Conservation (phyloP, 1,139 yeast genomes). For the Yamadazyma siamensis region DNA sequence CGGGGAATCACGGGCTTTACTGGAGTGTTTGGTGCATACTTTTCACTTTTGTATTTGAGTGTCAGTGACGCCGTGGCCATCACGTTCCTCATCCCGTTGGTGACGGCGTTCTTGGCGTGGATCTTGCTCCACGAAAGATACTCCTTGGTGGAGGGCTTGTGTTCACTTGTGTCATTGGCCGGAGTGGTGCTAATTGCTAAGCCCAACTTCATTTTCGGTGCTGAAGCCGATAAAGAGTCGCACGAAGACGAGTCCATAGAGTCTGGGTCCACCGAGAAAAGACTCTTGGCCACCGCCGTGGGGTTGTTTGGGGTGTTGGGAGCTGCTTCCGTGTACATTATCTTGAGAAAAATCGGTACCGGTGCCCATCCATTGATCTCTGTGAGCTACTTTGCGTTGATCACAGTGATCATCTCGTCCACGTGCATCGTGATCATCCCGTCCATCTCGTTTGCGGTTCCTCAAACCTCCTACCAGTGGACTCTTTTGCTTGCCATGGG, state of each 20-base stretch:
- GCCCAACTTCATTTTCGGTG: conserved; percentile 70
- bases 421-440: conserved; percentile 56
- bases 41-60: conserved; percentile 67
- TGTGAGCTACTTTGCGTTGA: conserved; percentile 71
- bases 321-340: conserved; percentile 67
- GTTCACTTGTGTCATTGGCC: conserved; percentile 62
- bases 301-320: conserved; percentile 72
- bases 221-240: conserved; percentile 27
- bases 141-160: conserved; percentile 61
- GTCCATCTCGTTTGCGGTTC: conserved; percentile 56
- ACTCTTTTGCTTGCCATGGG: conserved; percentile 58
- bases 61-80: conserved; percentile 76
- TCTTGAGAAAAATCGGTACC: conserved; percentile 71
- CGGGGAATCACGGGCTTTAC: conserved; percentile 76
- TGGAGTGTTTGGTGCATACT: conserved; percentile 77
- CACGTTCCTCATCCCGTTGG: conserved; percentile 73
- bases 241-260: conserved; percentile 34
- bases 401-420: conserved; percentile 56
- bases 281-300: conserved; percentile 57
- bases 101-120: conserved; percentile 76
- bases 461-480: conserved; percentile 65
- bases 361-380: conserved; percentile 77
- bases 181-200: conserved; percentile 84
- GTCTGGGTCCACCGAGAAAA: conserved; percentile 35
- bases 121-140: conserved; percentile 64